phyloP scores from a whole-genome alignment of 768 basidiomycete genomes.

The Suillus placidus region DNA sequence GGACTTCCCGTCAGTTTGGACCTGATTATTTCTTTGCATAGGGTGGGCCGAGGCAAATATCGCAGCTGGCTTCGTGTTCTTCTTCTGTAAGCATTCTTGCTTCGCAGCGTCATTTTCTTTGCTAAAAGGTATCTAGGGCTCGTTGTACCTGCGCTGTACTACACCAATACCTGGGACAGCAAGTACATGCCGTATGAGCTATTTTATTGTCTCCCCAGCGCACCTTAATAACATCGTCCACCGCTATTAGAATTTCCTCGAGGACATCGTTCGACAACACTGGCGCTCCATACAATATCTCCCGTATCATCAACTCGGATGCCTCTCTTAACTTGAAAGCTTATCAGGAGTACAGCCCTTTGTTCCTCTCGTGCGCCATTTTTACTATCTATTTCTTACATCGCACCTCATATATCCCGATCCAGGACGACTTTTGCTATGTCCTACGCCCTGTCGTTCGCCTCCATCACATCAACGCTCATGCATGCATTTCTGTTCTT shows the following conservation, averaged over 20 bases:
- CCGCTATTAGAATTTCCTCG: conserved; percentile 52
- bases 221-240: neutral
- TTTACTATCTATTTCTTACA: conserved; percentile 22
- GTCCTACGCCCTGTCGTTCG: conserved; percentile 82
- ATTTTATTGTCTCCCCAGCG: neutral
- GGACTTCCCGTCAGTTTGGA: too few species aligned
- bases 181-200: conserved; percentile 55
- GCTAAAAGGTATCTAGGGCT: conserved; percentile 48
- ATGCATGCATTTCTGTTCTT: conserved; percentile 75
- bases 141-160: conserved; percentile 65
- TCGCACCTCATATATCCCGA: conserved; percentile 19
- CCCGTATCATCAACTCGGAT: conserved; percentile 54
- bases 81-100: conserved; percentile 54
- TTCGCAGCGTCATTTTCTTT: conserved; percentile 56
- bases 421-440: conserved; percentile 66
- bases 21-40: neutral
- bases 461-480: conserved; percentile 74
- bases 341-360: conserved; percentile 60
- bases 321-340: conserved; percentile 56
- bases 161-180: conserved; percentile 65
- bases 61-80: conserved; percentile 59
- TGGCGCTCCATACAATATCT: conserved; percentile 59
- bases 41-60: conserved; percentile 86
- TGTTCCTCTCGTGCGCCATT: conserved; percentile 54
- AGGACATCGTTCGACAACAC: conserved; percentile 69